Percentiles rank a stretch among this genome's conserved stretches.
Conservation (phyloP, 768 basidiomycete species). For the Artomyces pyxidatus region DNA sequence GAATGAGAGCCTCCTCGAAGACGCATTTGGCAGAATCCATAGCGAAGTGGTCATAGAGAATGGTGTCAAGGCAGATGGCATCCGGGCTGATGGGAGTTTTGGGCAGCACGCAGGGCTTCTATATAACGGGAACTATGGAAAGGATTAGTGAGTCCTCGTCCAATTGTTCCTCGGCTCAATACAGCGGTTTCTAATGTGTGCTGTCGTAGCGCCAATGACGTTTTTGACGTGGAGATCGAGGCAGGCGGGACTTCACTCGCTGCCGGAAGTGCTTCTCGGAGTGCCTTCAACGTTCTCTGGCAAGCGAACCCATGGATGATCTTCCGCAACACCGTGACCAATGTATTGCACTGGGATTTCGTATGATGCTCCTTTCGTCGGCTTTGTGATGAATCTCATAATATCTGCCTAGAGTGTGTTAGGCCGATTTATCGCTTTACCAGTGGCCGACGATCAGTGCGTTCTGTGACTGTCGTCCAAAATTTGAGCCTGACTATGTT, state of each 20-base stretch:
- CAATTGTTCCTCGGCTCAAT: background rate
- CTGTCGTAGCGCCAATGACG: slow-evolving; percentile 40
- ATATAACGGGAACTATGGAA: slow-evolving; percentile 64
- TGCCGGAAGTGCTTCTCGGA: slow-evolving; percentile 25
- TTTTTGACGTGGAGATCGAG: slow-evolving; percentile 49
- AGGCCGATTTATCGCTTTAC: slow-evolving; percentile 56
- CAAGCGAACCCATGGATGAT: slow-evolving; percentile 60
- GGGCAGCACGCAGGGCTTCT: slow-evolving; percentile 50
- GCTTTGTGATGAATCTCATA: background rate
- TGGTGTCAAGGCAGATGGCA: slow-evolving; percentile 46
- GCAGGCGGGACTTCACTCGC: slow-evolving; percentile 50
- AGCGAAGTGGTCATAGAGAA: slow-evolving; percentile 41
- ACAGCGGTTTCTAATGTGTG: background rate
- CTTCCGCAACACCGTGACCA: slow-evolving; percentile 44
- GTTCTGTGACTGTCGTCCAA: slow-evolving; percentile 3
- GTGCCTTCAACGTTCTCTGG: slow-evolving; percentile 44
- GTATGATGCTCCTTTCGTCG: slow-evolving; percentile 31
- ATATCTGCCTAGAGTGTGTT: slow-evolving; percentile 43
- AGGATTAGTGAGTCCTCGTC: slow-evolving; percentile 28
- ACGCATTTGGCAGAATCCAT: slow-evolving; percentile 45
- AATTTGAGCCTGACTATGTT: background rate
- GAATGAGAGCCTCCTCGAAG: slow-evolving; percentile 38
- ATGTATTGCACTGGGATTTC: slow-evolving; percentile 59
- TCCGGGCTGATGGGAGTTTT: slow-evolving; percentile 32
- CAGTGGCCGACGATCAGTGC: slow-evolving; percentile 36